Base-by-base conservation (phyloP, 139 green algal genomes). In the Edaphochlamys debaryana region DNA sequence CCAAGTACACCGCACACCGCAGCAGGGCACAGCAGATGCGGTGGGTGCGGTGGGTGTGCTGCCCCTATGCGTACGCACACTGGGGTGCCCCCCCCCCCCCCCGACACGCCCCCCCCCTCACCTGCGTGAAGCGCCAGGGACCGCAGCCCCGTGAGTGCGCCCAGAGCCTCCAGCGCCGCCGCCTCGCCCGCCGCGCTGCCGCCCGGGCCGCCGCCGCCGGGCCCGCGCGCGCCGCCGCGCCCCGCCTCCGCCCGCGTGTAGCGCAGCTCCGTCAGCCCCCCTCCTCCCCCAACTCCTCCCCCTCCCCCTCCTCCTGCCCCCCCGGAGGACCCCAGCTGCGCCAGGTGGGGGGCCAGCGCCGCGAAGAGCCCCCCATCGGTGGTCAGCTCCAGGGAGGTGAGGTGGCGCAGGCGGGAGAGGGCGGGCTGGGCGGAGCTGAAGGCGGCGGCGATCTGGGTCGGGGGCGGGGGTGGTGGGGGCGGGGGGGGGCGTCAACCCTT, bases 331-430 rank as follows among this genome's bases (percentile, higher is more conserved):
- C n/a, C n/a, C n/a, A 30, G 11, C 23, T 2, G 58, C 34, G 13
- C 17, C 17, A 0, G 27, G 6, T 38, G 50, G 34, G 29, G 13
- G 58, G 38, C 27, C n/a, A 6, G 38, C 58, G 58, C 38, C 3
- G 29, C 74, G 29, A 80, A 41, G 19, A 58, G 22, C 9, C 27
- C n/a, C 7, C 58, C 11, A 30, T 69, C 40, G 8, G 74, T 27
- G 29, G 74, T 80, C 6, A 80, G 74, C 56, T 80, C 74, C 58
- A 80, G 37, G 27, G 74, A 58, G 56, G 74, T 80, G 0, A 80
- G 74, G 56, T 80, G 56, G 58, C 58, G 74, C 13, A 80, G 56
- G 58, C 41, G 58, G 74, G 1, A 23, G 25, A 70, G 40, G 40
- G 38, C 5, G 19, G 56, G 17, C 38, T 42, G 37, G 6, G 58